Evolutionary conservation across 805 yeast species (phyloP).

Genomic region (Lipomyces chichibuensis): DNA sequence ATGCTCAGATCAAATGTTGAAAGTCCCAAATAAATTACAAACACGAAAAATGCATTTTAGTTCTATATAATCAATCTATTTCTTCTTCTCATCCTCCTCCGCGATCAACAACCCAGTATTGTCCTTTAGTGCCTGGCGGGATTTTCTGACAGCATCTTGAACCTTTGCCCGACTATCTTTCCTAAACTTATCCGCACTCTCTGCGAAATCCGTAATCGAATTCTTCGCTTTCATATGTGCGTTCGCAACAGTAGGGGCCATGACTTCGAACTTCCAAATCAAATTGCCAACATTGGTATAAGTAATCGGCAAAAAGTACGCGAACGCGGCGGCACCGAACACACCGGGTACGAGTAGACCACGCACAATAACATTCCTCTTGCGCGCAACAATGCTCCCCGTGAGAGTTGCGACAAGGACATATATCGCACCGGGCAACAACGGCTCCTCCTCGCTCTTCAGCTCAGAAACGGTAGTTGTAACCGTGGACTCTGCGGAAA

Average conservation of each 20-base stretch:
- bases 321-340: slow-evolving; percentile 67
- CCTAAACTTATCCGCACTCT: slow-evolving; percentile 37
- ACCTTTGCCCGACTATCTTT: slow-evolving; percentile 49
- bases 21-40: too few species aligned
- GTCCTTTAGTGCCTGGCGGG: slow-evolving; percentile 53
- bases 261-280: slow-evolving; percentile 61
- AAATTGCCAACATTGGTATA: slow-evolving; percentile 61
- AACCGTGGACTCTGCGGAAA: slow-evolving; percentile 63
- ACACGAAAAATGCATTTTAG: neutral
- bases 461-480: slow-evolving; percentile 64
- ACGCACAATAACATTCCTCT: slow-evolving; percentile 60
- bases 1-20: too few species aligned
- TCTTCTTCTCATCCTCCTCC: slow-evolving; percentile 52
- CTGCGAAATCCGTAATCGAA: slow-evolving; percentile 47
- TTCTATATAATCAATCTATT: slow-evolving; percentile 5
- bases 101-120: slow-evolving; percentile 71
- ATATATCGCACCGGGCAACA: slow-evolving; percentile 72
- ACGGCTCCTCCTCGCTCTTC: slow-evolving; percentile 66
- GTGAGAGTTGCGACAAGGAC: slow-evolving; percentile 68
- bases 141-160: slow-evolving; percentile 40
- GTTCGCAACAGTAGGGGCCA: slow-evolving; percentile 55
- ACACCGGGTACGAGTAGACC: slow-evolving; percentile 56
- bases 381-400: slow-evolving; percentile 74
- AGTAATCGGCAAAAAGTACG: slow-evolving; percentile 72
- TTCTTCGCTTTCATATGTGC: slow-evolving; percentile 58